Percentiles rank a stretch among this genome's conserved stretches.
Evolutionary conservation across 768 basidiomycete genomes (phyloP).

Genomic region (Suillus alpinus): DNA sequence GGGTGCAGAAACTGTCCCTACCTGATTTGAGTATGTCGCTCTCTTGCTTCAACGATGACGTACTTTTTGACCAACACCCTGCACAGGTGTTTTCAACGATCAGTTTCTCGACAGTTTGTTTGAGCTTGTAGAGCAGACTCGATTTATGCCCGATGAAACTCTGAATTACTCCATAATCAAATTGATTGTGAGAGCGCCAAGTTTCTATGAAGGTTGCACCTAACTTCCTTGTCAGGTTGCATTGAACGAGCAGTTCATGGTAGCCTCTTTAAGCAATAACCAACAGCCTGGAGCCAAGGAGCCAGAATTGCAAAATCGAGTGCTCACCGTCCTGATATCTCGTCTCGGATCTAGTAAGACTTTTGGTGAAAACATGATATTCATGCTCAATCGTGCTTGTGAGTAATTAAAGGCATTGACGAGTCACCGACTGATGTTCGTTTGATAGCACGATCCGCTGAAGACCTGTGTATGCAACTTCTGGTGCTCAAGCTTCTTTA

Average conservation of each 20-base stretch:
- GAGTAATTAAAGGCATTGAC: conserved; percentile 29
- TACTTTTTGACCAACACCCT: conserved; percentile 9
- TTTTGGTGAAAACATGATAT: conserved; percentile 98
- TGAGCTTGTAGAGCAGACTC: conserved; percentile 90
- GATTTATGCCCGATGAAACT: conserved; percentile 82
- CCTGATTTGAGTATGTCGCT: conserved; percentile 71
- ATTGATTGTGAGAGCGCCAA: conserved; percentile 63
- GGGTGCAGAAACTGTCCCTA: conserved; percentile 79
- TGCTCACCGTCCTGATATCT: conserved; percentile 80
- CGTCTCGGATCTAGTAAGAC: conserved; percentile 86
- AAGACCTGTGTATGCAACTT: conserved; percentile 93
- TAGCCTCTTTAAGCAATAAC: conserved; percentile 55
- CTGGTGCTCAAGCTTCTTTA: conserved; percentile 93
- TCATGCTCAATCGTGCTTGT: conserved; percentile 97
- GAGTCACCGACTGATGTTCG: conserved; percentile 8
- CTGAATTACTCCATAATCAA: conserved; percentile 97
- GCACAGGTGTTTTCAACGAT: conserved; percentile 74
- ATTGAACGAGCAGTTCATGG: conserved; percentile 99
- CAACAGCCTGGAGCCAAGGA: conserved; percentile 23
- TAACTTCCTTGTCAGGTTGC: conserved; percentile 56
- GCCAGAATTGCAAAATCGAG: conserved; percentile 65
- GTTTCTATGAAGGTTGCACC: background rate
- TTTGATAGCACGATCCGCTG: conserved; percentile 73
- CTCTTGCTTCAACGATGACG: background rate
- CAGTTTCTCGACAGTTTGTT: conserved; percentile 86